A percentile compares a stretch with the other conserved stretches of the same genome.
Conservation (phyloP, 2,329 filamentous ascomycete genomes). For the Fusarium gaditjirri region DNA sequence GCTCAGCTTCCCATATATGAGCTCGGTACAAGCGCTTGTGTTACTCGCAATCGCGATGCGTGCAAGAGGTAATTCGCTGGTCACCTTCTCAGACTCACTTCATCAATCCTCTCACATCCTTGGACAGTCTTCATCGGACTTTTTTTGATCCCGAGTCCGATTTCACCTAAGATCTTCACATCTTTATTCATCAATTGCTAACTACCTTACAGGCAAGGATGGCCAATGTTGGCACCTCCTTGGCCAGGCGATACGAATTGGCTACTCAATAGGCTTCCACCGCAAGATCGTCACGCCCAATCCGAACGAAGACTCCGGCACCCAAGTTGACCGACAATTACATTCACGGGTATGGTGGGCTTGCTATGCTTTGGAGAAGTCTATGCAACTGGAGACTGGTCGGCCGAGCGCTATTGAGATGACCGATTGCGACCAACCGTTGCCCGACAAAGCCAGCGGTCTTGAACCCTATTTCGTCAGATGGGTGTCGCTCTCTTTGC, state of each 20-base stretch:
- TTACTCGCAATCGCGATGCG: slow-evolving; percentile 32
- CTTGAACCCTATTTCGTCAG: slow-evolving; percentile 18
- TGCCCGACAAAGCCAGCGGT: slow-evolving; percentile 11
- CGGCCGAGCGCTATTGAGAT: slow-evolving; percentile 34
- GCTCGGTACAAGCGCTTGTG: slow-evolving; percentile 32
- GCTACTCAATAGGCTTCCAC: slow-evolving; percentile 32
- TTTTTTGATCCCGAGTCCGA: no score
- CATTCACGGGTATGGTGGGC: slow-evolving; percentile 36
- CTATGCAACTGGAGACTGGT: slow-evolving; percentile 37
- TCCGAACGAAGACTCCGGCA: neutral
- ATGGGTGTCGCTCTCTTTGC: slow-evolving; percentile 32
- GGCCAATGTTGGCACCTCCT: slow-evolving; percentile 37
- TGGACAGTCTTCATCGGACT: neutral
- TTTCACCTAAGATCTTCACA: no score
- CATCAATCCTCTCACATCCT: fast-evolving
- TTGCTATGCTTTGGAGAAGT: slow-evolving; percentile 35
- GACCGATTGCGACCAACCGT: slow-evolving; percentile 28
- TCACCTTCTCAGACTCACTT: neutral
- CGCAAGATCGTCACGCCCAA: slow-evolving; percentile 18
- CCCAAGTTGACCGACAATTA: slow-evolving; percentile 12
- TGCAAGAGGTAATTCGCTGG: slow-evolving; percentile 25
- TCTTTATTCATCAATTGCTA: no score
- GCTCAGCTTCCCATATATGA: slow-evolving; percentile 32
- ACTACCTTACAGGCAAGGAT: slow-evolving; percentile 21
- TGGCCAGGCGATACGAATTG: slow-evolving; percentile 28